Percentiles rank a stretch among this genome's conserved stretches.
phyloP scores from a whole-genome alignment of 2,329 filamentous ascomycete genomes.

The Sporothrix variecibatus region DNA sequence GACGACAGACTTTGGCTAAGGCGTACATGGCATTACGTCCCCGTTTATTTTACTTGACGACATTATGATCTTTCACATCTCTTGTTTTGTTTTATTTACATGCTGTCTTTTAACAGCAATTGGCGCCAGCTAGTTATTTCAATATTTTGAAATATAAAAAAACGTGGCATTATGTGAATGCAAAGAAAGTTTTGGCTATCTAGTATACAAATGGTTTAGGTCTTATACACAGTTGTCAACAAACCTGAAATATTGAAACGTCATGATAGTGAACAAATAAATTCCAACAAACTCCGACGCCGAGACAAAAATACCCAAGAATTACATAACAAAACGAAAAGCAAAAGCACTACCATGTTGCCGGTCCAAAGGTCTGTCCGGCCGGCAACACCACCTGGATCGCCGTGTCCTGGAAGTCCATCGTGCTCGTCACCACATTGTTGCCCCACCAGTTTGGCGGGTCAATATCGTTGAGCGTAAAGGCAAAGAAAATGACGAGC shows the following conservation, averaged over 20 bases:
- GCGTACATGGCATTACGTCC: not conserved
- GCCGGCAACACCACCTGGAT: conserved; percentile 54
- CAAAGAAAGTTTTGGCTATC: not conserved
- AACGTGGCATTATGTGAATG: not conserved
- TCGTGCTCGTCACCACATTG: conserved; percentile 56
- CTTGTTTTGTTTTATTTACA: not conserved
- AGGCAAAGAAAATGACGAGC: conserved; percentile 69
- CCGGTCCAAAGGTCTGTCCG: conserved; percentile 64
- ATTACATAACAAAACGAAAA: not conserved
- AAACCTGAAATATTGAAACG: not conserved
- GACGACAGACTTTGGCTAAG: conserved; percentile 14
- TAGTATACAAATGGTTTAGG: not conserved
- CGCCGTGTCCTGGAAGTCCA: conserved; percentile 63
- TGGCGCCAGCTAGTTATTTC: not conserved
- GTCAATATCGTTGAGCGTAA: conserved; percentile 63
- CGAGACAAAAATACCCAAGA: not conserved
- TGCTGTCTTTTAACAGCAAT: not conserved
- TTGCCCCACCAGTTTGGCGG: conserved; percentile 74
- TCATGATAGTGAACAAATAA: not conserved
- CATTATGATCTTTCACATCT: not conserved
- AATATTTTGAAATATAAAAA: not conserved
- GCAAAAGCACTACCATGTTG: conserved; percentile 46
- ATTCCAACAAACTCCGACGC: not conserved
- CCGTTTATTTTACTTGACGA: not conserved
- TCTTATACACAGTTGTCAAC: not conserved